These are phyloP conservation scores for Acanthamoeba triangularis DNA, from an alignment of 208 protist genomes.

Conservation along the genomic window DNA sequence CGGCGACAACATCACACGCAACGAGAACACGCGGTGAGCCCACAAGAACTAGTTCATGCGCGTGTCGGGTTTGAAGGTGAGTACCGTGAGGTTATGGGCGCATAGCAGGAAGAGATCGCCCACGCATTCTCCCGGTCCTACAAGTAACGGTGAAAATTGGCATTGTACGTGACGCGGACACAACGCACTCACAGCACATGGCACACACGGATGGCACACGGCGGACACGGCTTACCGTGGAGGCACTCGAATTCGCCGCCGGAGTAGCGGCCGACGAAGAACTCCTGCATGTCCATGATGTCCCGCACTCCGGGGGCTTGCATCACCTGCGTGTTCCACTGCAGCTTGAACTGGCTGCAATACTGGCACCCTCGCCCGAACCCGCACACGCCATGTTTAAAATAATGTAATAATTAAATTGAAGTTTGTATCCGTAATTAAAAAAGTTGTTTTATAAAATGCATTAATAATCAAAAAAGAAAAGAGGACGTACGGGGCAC, in stretches of 20 bases:
- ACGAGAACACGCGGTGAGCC: no score
- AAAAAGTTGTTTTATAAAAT: no score
- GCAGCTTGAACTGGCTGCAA: slow-evolving; percentile 53
- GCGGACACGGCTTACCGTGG: background rate
- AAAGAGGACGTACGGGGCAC: background rate
- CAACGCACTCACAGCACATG: no score
- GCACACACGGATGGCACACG: background rate
- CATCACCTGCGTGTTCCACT: slow-evolving; percentile 30
- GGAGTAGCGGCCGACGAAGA: slow-evolving; percentile 25
- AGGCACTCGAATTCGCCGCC: slow-evolving; percentile 27
- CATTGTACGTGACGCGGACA: background rate
- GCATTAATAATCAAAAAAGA: no score
- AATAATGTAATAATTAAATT: no score
- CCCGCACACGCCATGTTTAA: no score
- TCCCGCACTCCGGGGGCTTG: background rate
- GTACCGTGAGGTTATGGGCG: slow-evolving; percentile 42
- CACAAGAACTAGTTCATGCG: no score
- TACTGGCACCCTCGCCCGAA: background rate
- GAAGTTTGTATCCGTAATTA: no score
- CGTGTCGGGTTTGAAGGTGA: background rate
- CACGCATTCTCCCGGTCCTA: slow-evolving; percentile 29
- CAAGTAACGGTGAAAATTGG: background rate
- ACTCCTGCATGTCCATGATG: slow-evolving; percentile 56
- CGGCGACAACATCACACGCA: no score
- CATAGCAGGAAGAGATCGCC: slow-evolving; percentile 39